Conservation (phyloP, 2,329 filamentous ascomycete genomes). For the Paracorniculantispora psalliotae region DNA sequence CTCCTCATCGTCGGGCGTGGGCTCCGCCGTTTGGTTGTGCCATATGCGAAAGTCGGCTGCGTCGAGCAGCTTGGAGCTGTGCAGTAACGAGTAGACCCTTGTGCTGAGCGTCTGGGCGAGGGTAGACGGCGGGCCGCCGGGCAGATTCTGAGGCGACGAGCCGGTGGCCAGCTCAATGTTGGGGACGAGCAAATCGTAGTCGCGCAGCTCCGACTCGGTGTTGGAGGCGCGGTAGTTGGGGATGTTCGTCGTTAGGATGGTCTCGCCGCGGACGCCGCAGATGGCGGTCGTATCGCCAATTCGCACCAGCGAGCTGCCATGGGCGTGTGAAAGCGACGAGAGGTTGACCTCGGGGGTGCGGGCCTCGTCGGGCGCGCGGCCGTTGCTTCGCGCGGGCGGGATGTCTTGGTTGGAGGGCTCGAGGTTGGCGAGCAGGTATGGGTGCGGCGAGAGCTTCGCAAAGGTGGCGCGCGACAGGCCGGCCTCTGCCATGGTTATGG, state of each 20-base stretch:
- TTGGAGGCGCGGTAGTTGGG: conserved; percentile 54
- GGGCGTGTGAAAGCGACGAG: conserved; percentile 79
- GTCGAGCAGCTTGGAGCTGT: conserved; percentile 63
- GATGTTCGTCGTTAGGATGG: conserved; percentile 70
- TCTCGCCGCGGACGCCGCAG: conserved; percentile 84
- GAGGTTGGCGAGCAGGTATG: conserved; percentile 86
- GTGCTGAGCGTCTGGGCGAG: conserved; percentile 83
- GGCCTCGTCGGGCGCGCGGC: conserved; percentile 64
- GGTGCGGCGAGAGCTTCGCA: conserved; percentile 82
- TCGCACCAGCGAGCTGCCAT: conserved; percentile 84
- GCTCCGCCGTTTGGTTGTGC: conserved; percentile 49
- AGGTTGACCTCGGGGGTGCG: conserved; percentile 73
- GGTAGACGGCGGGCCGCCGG: conserved; percentile 73
- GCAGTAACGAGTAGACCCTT: conserved; percentile 69
- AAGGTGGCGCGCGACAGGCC: conserved; percentile 64
- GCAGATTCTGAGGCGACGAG: conserved; percentile 78
- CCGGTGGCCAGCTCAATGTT: conserved; percentile 92
- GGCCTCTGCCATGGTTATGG: conserved; percentile 27
- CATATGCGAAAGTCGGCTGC: conserved; percentile 68
- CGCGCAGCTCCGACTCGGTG: conserved; percentile 45
- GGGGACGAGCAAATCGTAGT: conserved; percentile 75
- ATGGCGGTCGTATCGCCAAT: conserved; percentile 91
- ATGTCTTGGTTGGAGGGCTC: conserved; percentile 48
- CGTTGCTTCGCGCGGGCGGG: conserved; percentile 69
- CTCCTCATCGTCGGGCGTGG: conserved; percentile 39